Base-by-base conservation (phyloP, 805 yeast species). In the Candida coquimbonensis region DNA sequence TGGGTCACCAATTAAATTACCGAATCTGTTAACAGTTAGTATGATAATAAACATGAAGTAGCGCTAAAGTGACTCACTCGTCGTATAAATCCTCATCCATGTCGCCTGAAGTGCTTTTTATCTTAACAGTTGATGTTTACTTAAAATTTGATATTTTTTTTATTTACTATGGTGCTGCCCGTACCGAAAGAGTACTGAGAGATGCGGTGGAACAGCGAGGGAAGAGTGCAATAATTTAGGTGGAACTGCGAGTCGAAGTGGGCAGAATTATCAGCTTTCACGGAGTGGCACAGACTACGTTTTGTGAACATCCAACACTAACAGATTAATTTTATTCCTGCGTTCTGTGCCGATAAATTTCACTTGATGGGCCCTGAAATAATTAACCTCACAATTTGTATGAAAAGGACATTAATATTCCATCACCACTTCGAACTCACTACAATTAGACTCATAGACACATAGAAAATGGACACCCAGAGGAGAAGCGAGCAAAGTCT, bases 31-130 rank as follows among this genome's bases (percentile, higher is more conserved):
- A 4, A 19, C 36, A 25, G 46, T 42, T 26, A 41, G 40, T 38
- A 40, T 14, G 5, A n/a, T 11, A 27, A 16, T 32, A 13, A 12
- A 8, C 14, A 8, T 2, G 13, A 11, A 27, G 17, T 27, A 4
- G 13, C 13, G 24, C 6, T 29, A 11, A 13, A 29, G n/a, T 9
- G 4, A 57, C 71, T 39, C 53, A 74, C 74, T 88, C 96, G 63
- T 88, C 96, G 63, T 83, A 87, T 26, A 80, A 59, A 49, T 80
- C 85, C 21, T 80, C 83, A 55, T 78, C 85, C 79, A 76, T 36
- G 8, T 16, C 6, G 21, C 11, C 8, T 33, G 21, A 33, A 14
- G 17, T 33, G 9, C 14, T 33, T 4, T 19, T 13, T 11, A n/a
- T 11, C 11, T 13, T n/a, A 21, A 21, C 25, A 9, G 36, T 33